Percentiles rank a stretch among this genome's conserved stretches.
phyloP scores from a whole-genome alignment of 345 rosid genomes.

The rapeseed (Brassica napus) region Da-Ae NC_063451.1:25182001-25182500 shows the following conservation, averaged over 20 bases:
- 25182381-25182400: constrained; percentile 87
- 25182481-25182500: constrained; percentile 18
- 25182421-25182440: constrained; percentile 34
- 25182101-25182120: neutral
- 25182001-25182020: constrained; percentile 86
- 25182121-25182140: neutral
- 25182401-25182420: constrained; percentile 65
- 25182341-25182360: constrained; percentile 82
- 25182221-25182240: neutral
- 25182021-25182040: constrained; percentile 32
- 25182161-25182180: constrained; percentile 1
- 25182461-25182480: neutral
- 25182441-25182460: constrained; percentile 12
- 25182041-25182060: constrained; percentile 11
- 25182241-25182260: neutral
- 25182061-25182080: constrained; percentile 11
- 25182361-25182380: constrained; percentile 63
- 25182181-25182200: neutral
- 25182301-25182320: constrained; percentile 47
- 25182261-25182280: neutral
- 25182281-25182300: constrained; percentile 4
- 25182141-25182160: neutral
- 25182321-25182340: constrained; percentile 76
- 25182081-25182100: constrained; percentile 16
- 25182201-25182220: neutral